Conservation (phyloP, 1,284 basidiomycete genomes). For the Austropuccinia psidii region DNA sequence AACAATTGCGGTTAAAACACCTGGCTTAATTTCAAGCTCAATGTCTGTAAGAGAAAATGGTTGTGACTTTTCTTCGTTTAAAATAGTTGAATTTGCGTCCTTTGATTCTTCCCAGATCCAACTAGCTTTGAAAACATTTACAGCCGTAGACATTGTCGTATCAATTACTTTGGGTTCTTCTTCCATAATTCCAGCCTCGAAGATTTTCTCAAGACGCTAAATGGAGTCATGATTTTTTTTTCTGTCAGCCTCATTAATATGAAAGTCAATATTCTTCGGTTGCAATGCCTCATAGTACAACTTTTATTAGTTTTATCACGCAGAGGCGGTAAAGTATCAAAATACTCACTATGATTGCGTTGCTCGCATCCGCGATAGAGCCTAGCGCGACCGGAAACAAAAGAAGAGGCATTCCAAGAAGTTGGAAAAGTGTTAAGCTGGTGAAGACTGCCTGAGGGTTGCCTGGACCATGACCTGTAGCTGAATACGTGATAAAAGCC, state of each 20-base stretch:
- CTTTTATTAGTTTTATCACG: too few species aligned
- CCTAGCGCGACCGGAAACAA: conserved; percentile 63
- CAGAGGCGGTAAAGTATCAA: background rate
- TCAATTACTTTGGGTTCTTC: background rate
- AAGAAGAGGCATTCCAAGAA: background rate
- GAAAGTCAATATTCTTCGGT: background rate
- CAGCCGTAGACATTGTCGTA: background rate
- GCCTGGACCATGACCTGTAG: conserved; percentile 58
- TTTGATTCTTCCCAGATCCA: conserved; percentile 14
- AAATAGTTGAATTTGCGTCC: too few species aligned
- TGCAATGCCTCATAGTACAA: too few species aligned
- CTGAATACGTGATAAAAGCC: conserved; percentile 72
- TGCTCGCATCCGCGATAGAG: conserved; percentile 63
- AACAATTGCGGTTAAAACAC: conserved; percentile 74
- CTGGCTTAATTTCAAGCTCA: conserved; percentile 66
- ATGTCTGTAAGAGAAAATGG: conserved; percentile 68
- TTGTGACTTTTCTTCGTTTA: conserved; percentile 41
- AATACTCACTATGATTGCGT: background rate
- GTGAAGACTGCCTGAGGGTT: conserved; percentile 13
- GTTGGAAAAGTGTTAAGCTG: conserved; percentile 15
- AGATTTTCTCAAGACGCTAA: conserved; percentile 9
- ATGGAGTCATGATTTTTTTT: background rate
- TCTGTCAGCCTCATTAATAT: background rate
- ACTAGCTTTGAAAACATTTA: background rate
- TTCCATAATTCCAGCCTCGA: background rate